These are phyloP conservation scores for Globisporangium recalcitrans DNA, from an alignment of 352 stramenopile species.

Conservation along the genomic window DNA sequence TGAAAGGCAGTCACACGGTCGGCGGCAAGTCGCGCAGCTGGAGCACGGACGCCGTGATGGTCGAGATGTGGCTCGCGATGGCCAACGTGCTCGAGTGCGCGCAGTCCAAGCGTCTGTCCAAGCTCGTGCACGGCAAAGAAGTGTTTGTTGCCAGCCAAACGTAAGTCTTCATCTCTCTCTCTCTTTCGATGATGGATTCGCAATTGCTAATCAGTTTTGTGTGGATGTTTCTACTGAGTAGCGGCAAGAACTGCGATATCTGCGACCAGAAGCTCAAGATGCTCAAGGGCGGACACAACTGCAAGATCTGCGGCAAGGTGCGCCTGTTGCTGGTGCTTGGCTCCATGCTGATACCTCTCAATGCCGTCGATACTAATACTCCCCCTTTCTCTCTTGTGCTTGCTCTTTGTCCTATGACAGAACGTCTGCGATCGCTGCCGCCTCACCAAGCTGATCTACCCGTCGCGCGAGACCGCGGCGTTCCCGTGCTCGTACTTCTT, in stretches of 20 bases:
- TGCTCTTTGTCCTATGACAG: slow-evolving; percentile 9
- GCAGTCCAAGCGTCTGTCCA: slow-evolving; percentile 53
- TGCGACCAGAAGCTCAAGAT: slow-evolving; percentile 55
- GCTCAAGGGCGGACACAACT: slow-evolving; percentile 45
- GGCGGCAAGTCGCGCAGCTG: slow-evolving; percentile 55
- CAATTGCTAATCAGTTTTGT: not conserved
- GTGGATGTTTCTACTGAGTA: slow-evolving; percentile 3
- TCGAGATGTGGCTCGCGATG: slow-evolving; percentile 56
- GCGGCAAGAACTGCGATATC: slow-evolving; percentile 50
- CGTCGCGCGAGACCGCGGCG: slow-evolving; percentile 35
- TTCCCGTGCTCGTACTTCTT: slow-evolving; percentile 56
- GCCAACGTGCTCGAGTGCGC: slow-evolving; percentile 47
- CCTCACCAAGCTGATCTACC: slow-evolving; percentile 54
- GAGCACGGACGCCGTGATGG: slow-evolving; percentile 48
- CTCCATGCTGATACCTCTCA: not conserved
- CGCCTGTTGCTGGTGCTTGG: not conserved
- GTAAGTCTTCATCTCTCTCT: slow-evolving; percentile 21
- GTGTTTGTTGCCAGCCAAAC: slow-evolving; percentile 40
- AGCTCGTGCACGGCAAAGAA: slow-evolving; percentile 45
- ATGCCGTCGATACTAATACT: not conserved
- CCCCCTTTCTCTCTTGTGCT: not conserved
- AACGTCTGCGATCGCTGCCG: slow-evolving; percentile 63
- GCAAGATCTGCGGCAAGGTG: slow-evolving; percentile 59
- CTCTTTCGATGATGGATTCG: not conserved
- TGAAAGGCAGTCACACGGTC: slow-evolving; percentile 49